Base-by-base conservation (phyloP, 176 grass and related monocot genomes). In the Oryza rufipogon region DNA sequence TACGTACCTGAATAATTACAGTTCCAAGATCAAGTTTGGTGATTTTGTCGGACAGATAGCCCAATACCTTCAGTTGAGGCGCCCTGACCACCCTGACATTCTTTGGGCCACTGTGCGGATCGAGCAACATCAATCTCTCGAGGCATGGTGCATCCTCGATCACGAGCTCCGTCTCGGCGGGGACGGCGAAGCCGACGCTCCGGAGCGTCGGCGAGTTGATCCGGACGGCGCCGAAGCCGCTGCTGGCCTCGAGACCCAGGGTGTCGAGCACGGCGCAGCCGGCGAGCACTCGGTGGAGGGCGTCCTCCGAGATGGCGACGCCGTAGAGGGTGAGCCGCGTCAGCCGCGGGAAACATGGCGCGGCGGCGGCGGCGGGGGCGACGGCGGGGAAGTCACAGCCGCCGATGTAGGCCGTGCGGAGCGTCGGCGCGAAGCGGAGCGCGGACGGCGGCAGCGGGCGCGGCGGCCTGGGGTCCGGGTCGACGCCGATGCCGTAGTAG, bases 141-240 rank as follows among this genome's bases (percentile, higher is more conserved):
- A 76, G 74, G 74, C 74, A 41, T 22, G 51, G 74, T 36, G 74
- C 74, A 61, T 76, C 33, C 51, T 39, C 30, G 2, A 38, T 64
- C 3, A 12, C 16, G 3, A 82, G 34, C 34, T 14, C 6, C 56
- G 4, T 30, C 17, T 14, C 9, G 0, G 41, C 56, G 60, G 16
- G 3, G 3, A 76, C 26, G n/a, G n/a, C 46, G 25, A 85, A 32
- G n/a, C 47, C 58, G 65, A 2, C 33, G 2, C 30, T 32, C 30
- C 30, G 30, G 30, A 32, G 30, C 30, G 30, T 32, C 30, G 30
- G 47, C 13, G 82, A 84, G 46, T 11, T 19, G 48, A 84, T 58
- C 30, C 73, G 46, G 11, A 84, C 11, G 3, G 46, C 64, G 36
- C 6, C 4, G 33, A 76, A 42, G 20, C 73, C 64, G 20, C 20